Conservation (phyloP, 2,329 filamentous ascomycete species). For the Aspergillus brunneoviolaceus region DNA sequence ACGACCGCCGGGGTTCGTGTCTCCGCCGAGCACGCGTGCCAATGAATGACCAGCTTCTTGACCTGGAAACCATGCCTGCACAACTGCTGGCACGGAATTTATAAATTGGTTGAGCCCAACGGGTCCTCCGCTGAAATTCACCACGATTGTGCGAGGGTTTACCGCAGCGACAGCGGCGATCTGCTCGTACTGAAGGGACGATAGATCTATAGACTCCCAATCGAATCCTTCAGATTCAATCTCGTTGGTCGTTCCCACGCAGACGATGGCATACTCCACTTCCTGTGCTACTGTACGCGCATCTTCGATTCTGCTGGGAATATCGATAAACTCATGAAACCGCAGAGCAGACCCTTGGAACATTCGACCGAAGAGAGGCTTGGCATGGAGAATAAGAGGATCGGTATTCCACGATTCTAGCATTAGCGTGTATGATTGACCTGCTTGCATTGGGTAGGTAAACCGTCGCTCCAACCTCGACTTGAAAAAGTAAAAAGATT, state of each 20-base stretch:
- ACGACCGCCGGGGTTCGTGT: neutral
- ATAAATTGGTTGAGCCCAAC: neutral
- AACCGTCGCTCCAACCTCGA: slow-evolving; percentile 5
- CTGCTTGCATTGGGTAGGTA: slow-evolving; percentile 3
- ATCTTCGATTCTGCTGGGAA: neutral
- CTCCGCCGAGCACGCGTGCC: neutral
- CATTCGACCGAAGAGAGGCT: neutral
- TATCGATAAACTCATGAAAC: slow-evolving; percentile 3
- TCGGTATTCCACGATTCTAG: slow-evolving; percentile 6
- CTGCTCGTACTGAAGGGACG: slow-evolving; percentile 1
- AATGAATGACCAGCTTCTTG: neutral
- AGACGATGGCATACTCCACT: slow-evolving; percentile 4
- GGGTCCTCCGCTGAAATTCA: neutral
- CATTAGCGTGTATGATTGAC: neutral
- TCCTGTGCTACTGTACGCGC: neutral
- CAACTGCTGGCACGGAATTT: neutral
- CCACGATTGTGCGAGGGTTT: neutral
- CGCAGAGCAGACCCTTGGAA: slow-evolving; percentile 6
- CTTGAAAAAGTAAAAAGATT: slow-evolving; percentile 9
- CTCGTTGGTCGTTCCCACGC: slow-evolving; percentile 4
- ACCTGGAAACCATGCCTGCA: slow-evolving; percentile 2
- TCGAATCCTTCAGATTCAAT: slow-evolving; percentile 8
- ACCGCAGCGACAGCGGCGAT: neutral
- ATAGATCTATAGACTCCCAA: neutral
- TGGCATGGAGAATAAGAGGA: neutral